A percentile compares a stretch with the other conserved stretches of the same genome.
phyloP scores from a whole-genome alignment of 441 rosid species.

The Populus trichocarpa region DNA sequence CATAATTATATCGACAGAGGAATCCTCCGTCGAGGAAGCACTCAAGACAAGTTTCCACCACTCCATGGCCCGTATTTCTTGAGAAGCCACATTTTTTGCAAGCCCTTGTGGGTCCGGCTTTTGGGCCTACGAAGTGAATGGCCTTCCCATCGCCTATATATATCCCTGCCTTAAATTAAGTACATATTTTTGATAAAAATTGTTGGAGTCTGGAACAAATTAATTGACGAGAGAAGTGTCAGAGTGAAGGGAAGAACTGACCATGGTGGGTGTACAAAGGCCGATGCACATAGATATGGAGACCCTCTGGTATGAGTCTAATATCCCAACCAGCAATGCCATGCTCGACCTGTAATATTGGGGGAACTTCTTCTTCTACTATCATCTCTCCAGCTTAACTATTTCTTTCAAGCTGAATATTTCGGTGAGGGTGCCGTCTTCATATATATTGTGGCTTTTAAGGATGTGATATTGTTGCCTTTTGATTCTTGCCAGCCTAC shows the following conservation, averaged over 20 bases:
- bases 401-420: too few relatives aligned
- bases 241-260: neutral
- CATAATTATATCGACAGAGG: neutral
- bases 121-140: constrained; percentile 8
- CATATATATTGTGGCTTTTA: too few relatives aligned
- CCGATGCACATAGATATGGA: neutral
- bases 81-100: neutral
- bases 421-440: too few relatives aligned
- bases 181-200: too few relatives aligned
- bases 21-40: neutral
- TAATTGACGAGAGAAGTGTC: neutral
- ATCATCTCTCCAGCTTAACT: too few relatives aligned
- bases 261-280: neutral
- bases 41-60: constrained; percentile 10
- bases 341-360: too few relatives aligned
- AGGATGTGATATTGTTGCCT: too few relatives aligned
- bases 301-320: neutral
- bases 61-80: neutral
- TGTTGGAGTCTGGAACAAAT: neutral
- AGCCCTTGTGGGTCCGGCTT: neutral
- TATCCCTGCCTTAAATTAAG: neutral
- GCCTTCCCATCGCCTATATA: neutral
- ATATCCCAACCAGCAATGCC: too few relatives aligned
- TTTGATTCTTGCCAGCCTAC: too few relatives aligned
- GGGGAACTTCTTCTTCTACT: too few relatives aligned